A percentile compares a stretch with the other conserved stretches of the same genome.
These are phyloP conservation scores for Fistulinella prunicolor DNA, from an alignment of 768 basidiomycete species.

Conservation along the genomic window DNA sequence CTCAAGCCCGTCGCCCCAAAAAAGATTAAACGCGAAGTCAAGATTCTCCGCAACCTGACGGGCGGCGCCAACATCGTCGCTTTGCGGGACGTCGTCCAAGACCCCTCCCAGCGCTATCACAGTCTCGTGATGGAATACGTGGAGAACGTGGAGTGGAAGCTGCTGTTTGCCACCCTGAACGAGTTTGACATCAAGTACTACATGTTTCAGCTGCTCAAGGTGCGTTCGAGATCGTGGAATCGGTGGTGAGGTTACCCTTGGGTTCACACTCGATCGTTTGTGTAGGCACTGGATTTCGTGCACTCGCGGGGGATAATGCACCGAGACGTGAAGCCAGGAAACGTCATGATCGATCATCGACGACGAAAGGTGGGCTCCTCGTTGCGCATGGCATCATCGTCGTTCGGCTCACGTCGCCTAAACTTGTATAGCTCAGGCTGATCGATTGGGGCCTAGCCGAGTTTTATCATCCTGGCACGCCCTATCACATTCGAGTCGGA, in stretches of 20 bases:
- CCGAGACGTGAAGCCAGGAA: conserved; percentile 64
- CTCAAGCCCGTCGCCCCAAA: conserved; percentile 63
- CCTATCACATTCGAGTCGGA: conserved; percentile 72
- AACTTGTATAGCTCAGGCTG: conserved; percentile 42
- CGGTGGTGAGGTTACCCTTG: background rate
- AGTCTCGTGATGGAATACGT: conserved; percentile 69
- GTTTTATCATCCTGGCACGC: conserved; percentile 68
- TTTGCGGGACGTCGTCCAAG: conserved; percentile 65
- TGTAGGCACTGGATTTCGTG: conserved; percentile 60
- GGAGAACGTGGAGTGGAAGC: conserved; percentile 65
- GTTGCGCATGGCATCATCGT: background rate
- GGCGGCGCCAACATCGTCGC: conserved; percentile 70
- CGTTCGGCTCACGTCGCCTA: background rate
- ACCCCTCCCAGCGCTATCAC: conserved; percentile 57
- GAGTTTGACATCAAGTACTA: conserved; percentile 69
- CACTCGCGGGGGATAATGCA: conserved; percentile 75
- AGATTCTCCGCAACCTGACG: conserved; percentile 64
- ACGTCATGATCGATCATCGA: conserved; percentile 72
- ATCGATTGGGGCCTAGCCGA: conserved; percentile 80
- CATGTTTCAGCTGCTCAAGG: conserved; percentile 61
- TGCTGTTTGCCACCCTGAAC: conserved; percentile 52
- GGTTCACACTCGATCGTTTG: background rate
- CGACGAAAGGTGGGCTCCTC: conserved; percentile 47
- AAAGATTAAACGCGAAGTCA: conserved; percentile 76
- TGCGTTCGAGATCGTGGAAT: conserved; percentile 13